phyloP scores from a whole-genome alignment of 176 grass and related monocot genomes.

The Eragrostis curvula region DNA sequence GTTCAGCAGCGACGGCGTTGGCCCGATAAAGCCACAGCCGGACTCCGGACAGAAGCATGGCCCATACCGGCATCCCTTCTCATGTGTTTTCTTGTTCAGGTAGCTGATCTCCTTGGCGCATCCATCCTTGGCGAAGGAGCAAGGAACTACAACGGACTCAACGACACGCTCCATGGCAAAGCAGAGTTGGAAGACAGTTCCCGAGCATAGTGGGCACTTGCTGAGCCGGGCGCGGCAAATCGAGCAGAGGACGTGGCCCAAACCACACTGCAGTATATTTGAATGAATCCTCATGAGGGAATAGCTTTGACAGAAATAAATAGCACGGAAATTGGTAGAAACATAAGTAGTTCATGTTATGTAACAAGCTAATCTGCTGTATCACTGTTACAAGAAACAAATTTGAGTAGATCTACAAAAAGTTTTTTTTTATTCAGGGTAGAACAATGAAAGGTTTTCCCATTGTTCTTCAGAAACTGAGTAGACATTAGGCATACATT shows the following conservation, averaged over 20 bases:
- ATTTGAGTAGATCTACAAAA: background rate
- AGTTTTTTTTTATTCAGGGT: background rate
- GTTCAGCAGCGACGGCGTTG: background rate
- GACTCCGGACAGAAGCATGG: slow-evolving; percentile 32
- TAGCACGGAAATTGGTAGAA: background rate
- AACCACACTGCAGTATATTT: slow-evolving; percentile 8
- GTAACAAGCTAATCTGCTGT: background rate
- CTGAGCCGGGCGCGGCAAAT: background rate
- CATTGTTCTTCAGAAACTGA: background rate
- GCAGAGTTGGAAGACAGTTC: slow-evolving; percentile 12
- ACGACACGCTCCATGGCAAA: slow-evolving; percentile 36
- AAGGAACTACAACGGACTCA: slow-evolving; percentile 24
- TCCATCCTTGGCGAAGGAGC: slow-evolving; percentile 18
- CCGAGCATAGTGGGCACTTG: background rate
- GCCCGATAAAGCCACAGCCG: background rate
- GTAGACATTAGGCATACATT: background rate
- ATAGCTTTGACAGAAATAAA: background rate
- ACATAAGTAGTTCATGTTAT: background rate
- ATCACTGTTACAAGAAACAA: background rate
- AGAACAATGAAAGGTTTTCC: background rate
- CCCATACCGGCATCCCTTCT: background rate
- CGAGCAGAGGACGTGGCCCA: slow-evolving; percentile 27
- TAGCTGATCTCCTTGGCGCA: slow-evolving; percentile 4
- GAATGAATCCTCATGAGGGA: background rate
- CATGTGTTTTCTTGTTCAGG: slow-evolving; percentile 1